Percentiles rank a stretch among this genome's conserved stretches.
Conservation (phyloP, 352 stramenopile species). For the Phytophthora sp. region DNA sequence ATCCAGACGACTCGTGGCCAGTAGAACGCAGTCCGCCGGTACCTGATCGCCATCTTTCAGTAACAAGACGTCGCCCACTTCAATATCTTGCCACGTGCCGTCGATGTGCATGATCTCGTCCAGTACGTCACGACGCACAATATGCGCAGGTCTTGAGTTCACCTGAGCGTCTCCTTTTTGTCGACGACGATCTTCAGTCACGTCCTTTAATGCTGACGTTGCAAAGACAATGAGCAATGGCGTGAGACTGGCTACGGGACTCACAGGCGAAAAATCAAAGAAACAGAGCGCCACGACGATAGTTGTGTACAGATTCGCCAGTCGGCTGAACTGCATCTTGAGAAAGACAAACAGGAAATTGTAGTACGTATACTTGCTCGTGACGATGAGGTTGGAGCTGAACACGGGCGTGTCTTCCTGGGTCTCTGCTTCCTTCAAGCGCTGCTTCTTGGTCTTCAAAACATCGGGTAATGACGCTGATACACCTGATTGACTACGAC, state of each 20-base stretch:
- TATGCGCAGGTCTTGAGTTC: slow-evolving; percentile 79
- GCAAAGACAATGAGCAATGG: slow-evolving; percentile 89
- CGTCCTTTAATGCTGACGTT: slow-evolving; percentile 88
- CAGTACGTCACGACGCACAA: slow-evolving; percentile 66
- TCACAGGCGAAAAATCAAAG: slow-evolving; percentile 88
- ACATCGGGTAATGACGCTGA: slow-evolving; percentile 22
- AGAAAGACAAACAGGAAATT: slow-evolving; percentile 91
- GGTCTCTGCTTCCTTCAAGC: slow-evolving; percentile 29
- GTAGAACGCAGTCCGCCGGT: slow-evolving; percentile 80
- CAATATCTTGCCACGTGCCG: slow-evolving; percentile 83
- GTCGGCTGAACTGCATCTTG: slow-evolving; percentile 91
- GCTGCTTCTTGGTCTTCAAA: slow-evolving; percentile 41
- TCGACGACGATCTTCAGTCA: slow-evolving; percentile 80
- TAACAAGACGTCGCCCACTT: slow-evolving; percentile 83
- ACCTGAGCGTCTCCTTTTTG: slow-evolving; percentile 81
- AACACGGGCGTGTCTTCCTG: slow-evolving; percentile 49
- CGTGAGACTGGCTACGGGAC: slow-evolving; percentile 81
- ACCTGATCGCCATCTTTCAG: slow-evolving; percentile 86
- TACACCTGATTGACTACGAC: slow-evolving; percentile 33
- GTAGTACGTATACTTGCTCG: slow-evolving; percentile 92
- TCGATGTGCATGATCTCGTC: slow-evolving; percentile 73
- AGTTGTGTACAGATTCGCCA: slow-evolving; percentile 90
- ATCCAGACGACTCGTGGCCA: slow-evolving; percentile 77
- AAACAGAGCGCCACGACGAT: slow-evolving; percentile 91
- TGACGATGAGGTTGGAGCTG: slow-evolving; percentile 80